Base-by-base conservation (phyloP, 129 eudicot genomes). In the Pseudognaphalium luteoalbum region DNA sequence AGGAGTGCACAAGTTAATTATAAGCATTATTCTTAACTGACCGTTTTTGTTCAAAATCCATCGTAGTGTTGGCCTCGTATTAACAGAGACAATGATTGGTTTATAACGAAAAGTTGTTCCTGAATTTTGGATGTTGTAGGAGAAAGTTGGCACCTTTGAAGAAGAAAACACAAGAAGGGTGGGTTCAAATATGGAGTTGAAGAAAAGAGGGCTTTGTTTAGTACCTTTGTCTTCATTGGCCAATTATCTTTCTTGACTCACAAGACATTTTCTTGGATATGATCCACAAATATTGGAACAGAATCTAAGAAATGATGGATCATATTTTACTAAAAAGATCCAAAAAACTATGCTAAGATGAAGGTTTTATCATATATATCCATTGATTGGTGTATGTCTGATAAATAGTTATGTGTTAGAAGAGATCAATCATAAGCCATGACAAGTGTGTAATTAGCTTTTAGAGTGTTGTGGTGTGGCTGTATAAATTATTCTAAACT, bases 201-300 rank as follows among this genome's bases (percentile, higher is more conserved):
- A 82, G 89, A 86, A 80, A 84, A 82, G 83, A 52, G 96, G 91
- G 51, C 88, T 89, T 75, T 89, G 96, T 79, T 85, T 89, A 80
- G 91, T 83, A 74, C 96, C 96, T 28, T 81, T 86, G 64, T 86
- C 96, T 22, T 64, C 86, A 63, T 78, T 86, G 42, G 81, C 83
- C 15, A 79, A 84, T 71, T 84, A 84, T 79, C 78, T 82, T 44
- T 74, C 79, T 74, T 83, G 70, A 77, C 19, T 71, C 32, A 41
- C 41, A 42, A 30, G 71, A n/a, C 42, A 70, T 51, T 28, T 68
- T 34, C 70, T 35, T 78, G 52, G 52, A 44, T 44, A 12, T 15
- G 29, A 76, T 28, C 70, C 66, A 72, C 20, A 67, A 66, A 35
- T 50, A 33, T 62, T 79, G 47, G 15, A 41, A 20, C 41, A 41